Base-by-base conservation (phyloP, 352 stramenopile species). In the Phytopythium delawarense region DNA sequence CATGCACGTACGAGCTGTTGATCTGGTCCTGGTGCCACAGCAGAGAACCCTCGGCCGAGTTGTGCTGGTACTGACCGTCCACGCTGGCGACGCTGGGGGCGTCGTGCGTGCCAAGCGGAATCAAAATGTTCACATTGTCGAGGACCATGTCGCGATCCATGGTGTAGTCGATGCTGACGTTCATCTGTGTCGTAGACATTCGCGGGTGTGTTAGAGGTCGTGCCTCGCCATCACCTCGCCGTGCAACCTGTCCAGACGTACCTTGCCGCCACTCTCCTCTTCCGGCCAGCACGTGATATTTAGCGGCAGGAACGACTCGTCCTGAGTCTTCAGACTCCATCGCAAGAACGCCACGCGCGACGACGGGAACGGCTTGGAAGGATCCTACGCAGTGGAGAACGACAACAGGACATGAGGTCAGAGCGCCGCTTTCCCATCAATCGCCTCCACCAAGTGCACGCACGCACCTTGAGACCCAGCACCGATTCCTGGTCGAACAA, bases 261-360 rank as follows among this genome's bases (percentile, higher is more conserved):
- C 76, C 76, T 96, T 94, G 69, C 86, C 87, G 61, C 75, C 75
- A 37, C 84, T 78, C 72, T 96, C 83, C 59, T 93, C 84, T 59
- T 96, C 87, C 0, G 87, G 87, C 87, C 87, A 96, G 72, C 87
- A 96, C 42, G 87, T 91, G 68, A 96, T 89, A 76, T 92, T 92
- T 18, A 96, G 63, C 12, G 87, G 87, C 61, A 93, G 58, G 64
- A 91, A 87, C n/a, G 81, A 79, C 53, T 96, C 84, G 65, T 96
- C 87, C 52, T 92, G 82, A 51, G 87, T 89, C 78, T 96, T 96
- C 65, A 94, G 68, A 57, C 84, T 91, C 87, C 87, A 96, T 59
- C 87, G 79, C 66, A 96, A 48, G 40, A 96, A 85, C 18, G 81
- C 87, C 42, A 96, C 87, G 57, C 87, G 84, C 11, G 80, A 84